Percentiles rank a stretch among this genome's conserved stretches.
phyloP scores from a whole-genome alignment of 2,329 filamentous ascomycete species.

The Epichloe coenophiala region DNA sequence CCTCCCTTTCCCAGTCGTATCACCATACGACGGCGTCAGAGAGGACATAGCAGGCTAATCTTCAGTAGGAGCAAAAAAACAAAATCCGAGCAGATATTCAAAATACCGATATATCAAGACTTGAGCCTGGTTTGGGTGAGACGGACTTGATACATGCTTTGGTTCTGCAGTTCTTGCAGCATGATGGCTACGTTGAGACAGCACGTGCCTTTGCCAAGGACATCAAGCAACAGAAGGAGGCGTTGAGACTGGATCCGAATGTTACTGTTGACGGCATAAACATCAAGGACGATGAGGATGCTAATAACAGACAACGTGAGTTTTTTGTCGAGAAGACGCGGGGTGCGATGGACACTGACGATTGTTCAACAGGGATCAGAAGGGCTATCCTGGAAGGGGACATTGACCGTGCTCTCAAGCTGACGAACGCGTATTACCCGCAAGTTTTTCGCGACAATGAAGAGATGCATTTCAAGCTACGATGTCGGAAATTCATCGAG shows the following conservation, averaged over 20 bases:
- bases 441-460: slow-evolving; percentile 67
- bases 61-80: slow-evolving; percentile 42
- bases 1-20: neutral
- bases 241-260: slow-evolving; percentile 46
- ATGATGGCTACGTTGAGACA: slow-evolving; percentile 92
- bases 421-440: slow-evolving; percentile 67
- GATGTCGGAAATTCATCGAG: slow-evolving; percentile 87
- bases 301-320: slow-evolving; percentile 73
- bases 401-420: slow-evolving; percentile 77
- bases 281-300: slow-evolving; percentile 71
- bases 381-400: slow-evolving; percentile 81
- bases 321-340: neutral
- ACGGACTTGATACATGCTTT: slow-evolving; percentile 69
- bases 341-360: slow-evolving; percentile 1
- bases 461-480: slow-evolving; percentile 74
- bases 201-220: slow-evolving; percentile 79
- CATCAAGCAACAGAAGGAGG: slow-evolving; percentile 57
- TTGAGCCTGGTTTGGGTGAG: slow-evolving; percentile 56
- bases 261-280: slow-evolving; percentile 45
- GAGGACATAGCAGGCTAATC: neutral
- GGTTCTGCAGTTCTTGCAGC: slow-evolving; percentile 74
- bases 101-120: slow-evolving; percentile 38
- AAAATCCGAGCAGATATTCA: slow-evolving; percentile 47
- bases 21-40: neutral
- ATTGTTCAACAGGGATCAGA: slow-evolving; percentile 53